phyloP scores from a whole-genome alignment of 1,284 basidiomycete genomes.

The Cutaneotrichosporon sp. region DNA sequence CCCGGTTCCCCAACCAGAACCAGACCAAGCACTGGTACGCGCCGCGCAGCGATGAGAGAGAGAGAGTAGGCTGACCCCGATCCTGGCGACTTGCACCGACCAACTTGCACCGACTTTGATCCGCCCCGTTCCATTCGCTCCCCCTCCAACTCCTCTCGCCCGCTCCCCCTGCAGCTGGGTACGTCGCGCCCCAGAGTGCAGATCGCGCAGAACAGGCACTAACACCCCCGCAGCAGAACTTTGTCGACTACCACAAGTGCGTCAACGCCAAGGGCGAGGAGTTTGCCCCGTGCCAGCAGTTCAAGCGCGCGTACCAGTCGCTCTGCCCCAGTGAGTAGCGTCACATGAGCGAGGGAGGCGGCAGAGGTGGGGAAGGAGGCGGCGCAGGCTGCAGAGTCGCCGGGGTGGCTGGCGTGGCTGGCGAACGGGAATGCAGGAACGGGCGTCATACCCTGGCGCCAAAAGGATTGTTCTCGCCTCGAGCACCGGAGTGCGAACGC shows the following conservation, averaged over 20 bases:
- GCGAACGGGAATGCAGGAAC: neutral
- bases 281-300: slow-evolving; percentile 97
- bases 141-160: neutral
- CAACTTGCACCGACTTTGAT: too few relatives aligned
- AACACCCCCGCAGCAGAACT: slow-evolving; percentile 77
- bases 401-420: neutral
- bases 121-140: neutral
- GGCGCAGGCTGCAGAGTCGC: neutral
- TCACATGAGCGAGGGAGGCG: neutral
- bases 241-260: slow-evolving; percentile 98
- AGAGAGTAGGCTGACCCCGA: slow-evolving; percentile 4
- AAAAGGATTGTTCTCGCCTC: neutral
- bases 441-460: neutral
- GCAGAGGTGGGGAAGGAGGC: too few relatives aligned
- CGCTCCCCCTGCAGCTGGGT: slow-evolving; percentile 21
- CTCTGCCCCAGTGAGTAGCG: slow-evolving; percentile 95
- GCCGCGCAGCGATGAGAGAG: slow-evolving; percentile 2
- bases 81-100: too few relatives aligned
- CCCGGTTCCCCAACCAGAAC: slow-evolving; percentile 94
- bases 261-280: slow-evolving; percentile 97
- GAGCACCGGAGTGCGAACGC: too few relatives aligned
- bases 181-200: too few relatives aligned
- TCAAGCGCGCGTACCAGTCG: slow-evolving; percentile 94
- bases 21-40: slow-evolving; percentile 90
- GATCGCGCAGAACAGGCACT: too few relatives aligned